Percentiles rank a stretch among this genome's conserved stretches.
These are phyloP conservation scores for Geranium rotundifolium DNA, from an alignment of 345 rosid genomes.

Conservation along the genomic window DNA sequence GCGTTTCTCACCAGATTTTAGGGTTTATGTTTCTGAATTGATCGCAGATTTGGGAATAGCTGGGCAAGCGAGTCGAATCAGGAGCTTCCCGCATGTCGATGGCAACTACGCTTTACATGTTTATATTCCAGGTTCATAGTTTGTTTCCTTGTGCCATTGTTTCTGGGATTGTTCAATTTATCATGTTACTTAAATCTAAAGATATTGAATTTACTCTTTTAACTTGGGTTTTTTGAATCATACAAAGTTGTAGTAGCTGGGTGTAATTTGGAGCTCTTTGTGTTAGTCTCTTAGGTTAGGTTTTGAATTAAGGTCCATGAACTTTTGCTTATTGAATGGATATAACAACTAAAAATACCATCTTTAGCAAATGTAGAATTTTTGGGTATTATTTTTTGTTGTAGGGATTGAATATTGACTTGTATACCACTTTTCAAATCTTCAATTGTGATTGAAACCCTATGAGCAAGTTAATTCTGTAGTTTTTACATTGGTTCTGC, in stretches of 20 bases:
- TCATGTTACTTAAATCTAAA: neutral
- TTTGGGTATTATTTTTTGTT: no score
- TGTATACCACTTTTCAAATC: no score
- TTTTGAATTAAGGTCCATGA: no score
- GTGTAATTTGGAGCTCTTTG: neutral
- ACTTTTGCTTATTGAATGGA: no score
- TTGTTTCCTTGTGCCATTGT: neutral
- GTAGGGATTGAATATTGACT: neutral
- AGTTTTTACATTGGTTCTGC: neutral
- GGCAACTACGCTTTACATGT: constrained; percentile 87
- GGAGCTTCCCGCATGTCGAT: constrained; percentile 78
- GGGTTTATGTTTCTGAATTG: constrained; percentile 15
- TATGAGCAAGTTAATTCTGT: no score
- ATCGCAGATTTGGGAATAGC: constrained; percentile 20
- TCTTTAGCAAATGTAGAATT: no score
- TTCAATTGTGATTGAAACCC: no score
- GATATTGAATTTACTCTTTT: neutral
- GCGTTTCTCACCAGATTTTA: neutral
- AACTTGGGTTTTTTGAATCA: no score
- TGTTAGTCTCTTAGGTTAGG: neutral
- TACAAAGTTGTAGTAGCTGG: neutral
- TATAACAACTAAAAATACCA: no score
- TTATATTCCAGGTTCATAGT: constrained; percentile 59
- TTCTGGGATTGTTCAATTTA: neutral
- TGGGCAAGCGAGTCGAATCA: constrained; percentile 39